Conservation (phyloP, 305 asterid genomes). For the Withania somnifera region DNA sequence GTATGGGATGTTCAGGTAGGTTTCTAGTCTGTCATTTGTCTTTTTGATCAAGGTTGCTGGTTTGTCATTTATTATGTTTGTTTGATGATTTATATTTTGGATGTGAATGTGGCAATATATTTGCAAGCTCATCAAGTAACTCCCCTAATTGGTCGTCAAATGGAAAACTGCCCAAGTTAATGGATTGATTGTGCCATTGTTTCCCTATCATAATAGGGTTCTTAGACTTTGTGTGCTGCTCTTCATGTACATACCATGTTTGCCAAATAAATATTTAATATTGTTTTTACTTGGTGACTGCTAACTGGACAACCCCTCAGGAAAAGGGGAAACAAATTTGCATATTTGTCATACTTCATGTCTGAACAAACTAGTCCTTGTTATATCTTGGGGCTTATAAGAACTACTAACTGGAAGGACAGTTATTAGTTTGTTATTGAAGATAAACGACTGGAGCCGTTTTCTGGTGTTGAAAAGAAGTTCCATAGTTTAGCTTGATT, state of each 20-base stretch:
- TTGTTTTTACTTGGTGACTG: not conserved
- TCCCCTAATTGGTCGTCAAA: not conserved
- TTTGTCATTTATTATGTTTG: not conserved
- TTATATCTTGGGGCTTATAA: not conserved
- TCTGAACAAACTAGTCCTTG: not conserved
- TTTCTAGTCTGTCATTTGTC: not conserved
- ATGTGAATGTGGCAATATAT: not conserved
- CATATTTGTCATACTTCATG: not conserved
- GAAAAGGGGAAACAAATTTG: not conserved
- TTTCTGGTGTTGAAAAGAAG: not conserved
- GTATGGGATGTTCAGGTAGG: slow-evolving; percentile 97
- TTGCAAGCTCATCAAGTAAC: not conserved
- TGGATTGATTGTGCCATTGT: not conserved
- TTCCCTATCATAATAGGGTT: not conserved
- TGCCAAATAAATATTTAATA: not conserved
- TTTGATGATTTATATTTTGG: too few species aligned
- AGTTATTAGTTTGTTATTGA: not conserved
- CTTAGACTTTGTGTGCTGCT: too few species aligned
- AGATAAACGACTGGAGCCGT: not conserved
- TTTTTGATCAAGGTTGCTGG: not conserved
- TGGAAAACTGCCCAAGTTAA: not conserved
- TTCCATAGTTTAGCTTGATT: not conserved
- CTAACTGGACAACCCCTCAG: not conserved
- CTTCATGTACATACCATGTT: not conserved
- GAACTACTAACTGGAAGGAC: not conserved